These are phyloP conservation scores for Mycena pura DNA, from an alignment of 768 basidiomycete genomes.

Conservation along the genomic window DNA sequence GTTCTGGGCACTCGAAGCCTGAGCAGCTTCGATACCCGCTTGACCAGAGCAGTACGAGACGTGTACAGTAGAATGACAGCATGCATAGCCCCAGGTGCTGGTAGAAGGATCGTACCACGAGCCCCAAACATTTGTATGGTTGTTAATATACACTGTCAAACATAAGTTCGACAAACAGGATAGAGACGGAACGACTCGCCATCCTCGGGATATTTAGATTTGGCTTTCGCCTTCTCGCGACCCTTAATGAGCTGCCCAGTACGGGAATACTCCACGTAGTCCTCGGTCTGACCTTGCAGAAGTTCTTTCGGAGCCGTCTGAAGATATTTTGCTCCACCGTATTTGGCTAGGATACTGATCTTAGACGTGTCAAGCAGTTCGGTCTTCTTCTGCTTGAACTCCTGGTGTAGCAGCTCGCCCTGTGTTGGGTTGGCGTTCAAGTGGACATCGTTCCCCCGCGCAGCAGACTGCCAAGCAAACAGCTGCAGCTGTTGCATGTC, in stretches of 20 bases:
- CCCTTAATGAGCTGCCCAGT: conserved; percentile 93
- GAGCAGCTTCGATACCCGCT: conserved; percentile 79
- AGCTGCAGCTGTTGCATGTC: conserved; percentile 92
- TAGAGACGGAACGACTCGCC: conserved; percentile 55
- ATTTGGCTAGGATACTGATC: conserved; percentile 88
- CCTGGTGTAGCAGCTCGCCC: conserved; percentile 88
- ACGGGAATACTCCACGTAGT: conserved; percentile 96
- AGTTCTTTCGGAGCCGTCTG: conserved; percentile 91
- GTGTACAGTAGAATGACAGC: conserved; percentile 88
- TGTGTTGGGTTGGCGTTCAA: conserved; percentile 96
- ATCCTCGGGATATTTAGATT: conserved; percentile 96
- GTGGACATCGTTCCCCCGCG: conserved; percentile 93
- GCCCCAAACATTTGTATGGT: conserved; percentile 97
- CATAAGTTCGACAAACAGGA: conserved; percentile 13
- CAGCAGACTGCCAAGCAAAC: conserved; percentile 96
- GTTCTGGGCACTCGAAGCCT: conserved; percentile 76
- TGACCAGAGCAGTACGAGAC: conserved; percentile 91
- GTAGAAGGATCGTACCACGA: conserved; percentile 84
- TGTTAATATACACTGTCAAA: conserved; percentile 82
- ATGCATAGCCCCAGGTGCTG: conserved; percentile 90
- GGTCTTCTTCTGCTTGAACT: conserved; percentile 93
- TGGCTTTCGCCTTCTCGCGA: conserved; percentile 83
- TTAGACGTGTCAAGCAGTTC: conserved; percentile 87
- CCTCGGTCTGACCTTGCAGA: conserved; percentile 93
- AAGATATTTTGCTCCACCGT: conserved; percentile 94